Conservation (phyloP, 192 early-diverging fungal genomes). For the Coemansia sp. region DNA sequence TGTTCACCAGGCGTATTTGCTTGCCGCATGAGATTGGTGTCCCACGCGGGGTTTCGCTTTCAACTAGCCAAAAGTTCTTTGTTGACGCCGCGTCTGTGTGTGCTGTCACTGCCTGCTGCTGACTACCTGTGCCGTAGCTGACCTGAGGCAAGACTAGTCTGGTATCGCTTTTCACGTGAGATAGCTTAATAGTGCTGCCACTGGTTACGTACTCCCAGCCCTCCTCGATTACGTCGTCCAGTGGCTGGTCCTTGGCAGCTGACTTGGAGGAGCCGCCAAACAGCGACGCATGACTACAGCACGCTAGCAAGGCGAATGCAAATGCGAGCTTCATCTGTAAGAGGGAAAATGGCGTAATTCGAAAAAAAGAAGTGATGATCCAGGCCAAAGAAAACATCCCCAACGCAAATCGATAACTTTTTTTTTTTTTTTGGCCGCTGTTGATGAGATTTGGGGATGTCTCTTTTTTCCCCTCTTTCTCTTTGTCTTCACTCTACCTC, state of each 20-base stretch:
- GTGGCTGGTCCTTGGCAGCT: background rate
- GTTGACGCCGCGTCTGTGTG: constrained; percentile 20
- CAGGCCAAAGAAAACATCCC: background rate
- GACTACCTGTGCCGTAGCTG: constrained; percentile 52
- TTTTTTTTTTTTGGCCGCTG: background rate
- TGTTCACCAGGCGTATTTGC: constrained; percentile 36
- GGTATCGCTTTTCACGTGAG: constrained; percentile 27
- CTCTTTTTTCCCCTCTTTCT: background rate
- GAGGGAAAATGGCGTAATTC: background rate
- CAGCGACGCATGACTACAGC: background rate
- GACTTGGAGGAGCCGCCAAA: constrained; percentile 9
- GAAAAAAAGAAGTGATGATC: background rate
- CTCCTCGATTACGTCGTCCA: constrained; percentile 9
- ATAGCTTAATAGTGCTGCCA: constrained; percentile 47
- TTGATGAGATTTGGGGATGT: background rate
- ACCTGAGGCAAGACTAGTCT: constrained; percentile 50
- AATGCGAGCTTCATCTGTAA: background rate
- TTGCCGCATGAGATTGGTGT: constrained; percentile 20
- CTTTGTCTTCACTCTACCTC: background rate
- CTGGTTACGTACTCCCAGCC: constrained; percentile 45
- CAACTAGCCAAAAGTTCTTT: constrained; percentile 35
- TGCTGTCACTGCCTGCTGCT: constrained; percentile 50
- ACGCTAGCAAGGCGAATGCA: background rate
- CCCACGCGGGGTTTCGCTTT: constrained; percentile 15
- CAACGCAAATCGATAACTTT: background rate